Conservation (phyloP, 257 asterid species). For the Solanum tarijense region DNA sequence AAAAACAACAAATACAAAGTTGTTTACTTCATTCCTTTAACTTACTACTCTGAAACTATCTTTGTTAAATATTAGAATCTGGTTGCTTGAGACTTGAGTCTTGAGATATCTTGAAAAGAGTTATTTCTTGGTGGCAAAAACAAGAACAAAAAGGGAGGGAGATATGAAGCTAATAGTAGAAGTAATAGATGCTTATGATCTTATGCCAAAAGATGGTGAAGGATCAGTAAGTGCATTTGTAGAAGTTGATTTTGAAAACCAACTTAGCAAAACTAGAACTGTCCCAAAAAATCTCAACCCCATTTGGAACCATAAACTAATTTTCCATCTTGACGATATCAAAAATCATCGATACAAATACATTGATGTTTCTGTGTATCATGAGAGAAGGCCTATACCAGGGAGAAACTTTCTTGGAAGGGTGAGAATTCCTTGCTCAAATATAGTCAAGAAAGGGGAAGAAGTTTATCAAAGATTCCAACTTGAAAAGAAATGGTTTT, state of each 20-base stretch:
- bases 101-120: conserved; percentile 27
- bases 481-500: conserved; percentile 41
- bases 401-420: conserved; percentile 58
- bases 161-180: conserved; percentile 52
- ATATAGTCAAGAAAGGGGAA: conserved; percentile 48
- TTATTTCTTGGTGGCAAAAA: conserved; percentile 20
- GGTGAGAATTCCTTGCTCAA: conserved; percentile 51
- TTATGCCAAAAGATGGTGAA: conserved; percentile 60
- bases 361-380: conserved; percentile 47
- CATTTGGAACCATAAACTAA: conserved; percentile 50
- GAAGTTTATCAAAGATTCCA: conserved; percentile 56
- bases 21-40: conserved; percentile 6
- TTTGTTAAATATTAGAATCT: conserved; percentile 2
- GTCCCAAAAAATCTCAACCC: conserved; percentile 65
- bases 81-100: conserved; percentile 40
- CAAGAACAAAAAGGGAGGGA: conserved; percentile 24
- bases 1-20: not conserved
- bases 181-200: conserved; percentile 69
- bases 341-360: conserved; percentile 18
- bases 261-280: conserved; percentile 46
- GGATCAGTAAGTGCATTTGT: conserved; percentile 70
- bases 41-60: not conserved
- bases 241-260: conserved; percentile 63
- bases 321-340: conserved; percentile 32
- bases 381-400: conserved; percentile 37